phyloP scores from a whole-genome alignment of 2,329 filamentous ascomycete genomes.

The Aspergillus sp. region DNA sequence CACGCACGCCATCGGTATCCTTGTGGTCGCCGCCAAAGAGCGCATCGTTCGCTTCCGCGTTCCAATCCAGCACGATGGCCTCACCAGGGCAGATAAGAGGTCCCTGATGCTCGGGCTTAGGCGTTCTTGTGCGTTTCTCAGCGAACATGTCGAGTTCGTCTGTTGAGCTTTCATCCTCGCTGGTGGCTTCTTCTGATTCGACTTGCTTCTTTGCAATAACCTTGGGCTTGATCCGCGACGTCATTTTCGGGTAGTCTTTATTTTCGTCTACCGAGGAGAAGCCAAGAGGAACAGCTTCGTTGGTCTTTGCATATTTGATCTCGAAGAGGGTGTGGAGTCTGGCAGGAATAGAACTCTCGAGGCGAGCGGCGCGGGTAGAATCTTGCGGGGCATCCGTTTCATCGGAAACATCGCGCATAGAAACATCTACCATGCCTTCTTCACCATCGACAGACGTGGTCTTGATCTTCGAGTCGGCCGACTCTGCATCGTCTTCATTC shows the following conservation, averaged over 20 bases:
- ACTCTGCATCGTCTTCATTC: constrained; percentile 64
- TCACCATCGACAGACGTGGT: constrained; percentile 84
- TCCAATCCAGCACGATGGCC: constrained; percentile 87
- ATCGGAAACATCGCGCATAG: constrained; percentile 70
- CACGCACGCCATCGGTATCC: constrained; percentile 58
- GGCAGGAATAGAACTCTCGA: constrained; percentile 63
- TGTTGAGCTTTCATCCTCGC: constrained; percentile 23
- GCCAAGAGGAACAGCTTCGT: constrained; percentile 69
- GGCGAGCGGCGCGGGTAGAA: constrained; percentile 31
- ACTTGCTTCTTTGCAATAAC: neutral
- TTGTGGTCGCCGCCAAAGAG: constrained; percentile 63
- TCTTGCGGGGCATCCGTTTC: constrained; percentile 23
- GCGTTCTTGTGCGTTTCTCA: constrained; percentile 17
- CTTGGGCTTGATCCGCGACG: constrained; percentile 49
- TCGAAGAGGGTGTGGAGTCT: constrained; percentile 75
- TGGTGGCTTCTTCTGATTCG: neutral
- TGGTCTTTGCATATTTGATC: constrained; percentile 66
- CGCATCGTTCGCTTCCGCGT: constrained; percentile 67
- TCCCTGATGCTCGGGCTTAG: constrained; percentile 50
- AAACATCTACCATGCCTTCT: constrained; percentile 88
- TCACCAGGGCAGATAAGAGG: constrained; percentile 80
- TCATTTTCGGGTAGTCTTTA: constrained; percentile 61
- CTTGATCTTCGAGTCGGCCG: constrained; percentile 71
- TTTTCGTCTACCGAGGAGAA: constrained; percentile 67
- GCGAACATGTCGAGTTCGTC: constrained; percentile 35